These are phyloP conservation scores for Colletotrichum tabaci DNA, from an alignment of 2,329 filamentous ascomycete genomes.

Conservation along the genomic window DNA sequence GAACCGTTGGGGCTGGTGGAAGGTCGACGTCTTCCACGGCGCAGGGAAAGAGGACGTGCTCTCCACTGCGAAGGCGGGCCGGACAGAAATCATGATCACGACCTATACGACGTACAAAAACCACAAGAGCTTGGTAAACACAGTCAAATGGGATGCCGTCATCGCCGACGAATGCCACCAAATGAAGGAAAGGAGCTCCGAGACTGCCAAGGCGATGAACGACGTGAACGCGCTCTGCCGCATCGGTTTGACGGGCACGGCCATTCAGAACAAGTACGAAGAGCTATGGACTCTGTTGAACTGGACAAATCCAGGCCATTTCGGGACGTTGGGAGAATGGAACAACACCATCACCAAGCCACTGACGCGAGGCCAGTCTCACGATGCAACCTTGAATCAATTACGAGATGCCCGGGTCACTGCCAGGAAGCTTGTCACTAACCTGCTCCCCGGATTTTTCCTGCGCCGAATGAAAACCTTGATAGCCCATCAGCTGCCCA, in stretches of 20 bases:
- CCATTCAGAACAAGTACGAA: slow-evolving; percentile 98
- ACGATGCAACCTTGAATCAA: slow-evolving; percentile 88
- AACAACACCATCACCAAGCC: slow-evolving; percentile 83
- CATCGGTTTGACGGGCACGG: slow-evolving; percentile 94
- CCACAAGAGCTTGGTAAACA: slow-evolving; percentile 81
- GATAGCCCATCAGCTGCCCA: slow-evolving; percentile 92
- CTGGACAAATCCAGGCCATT: slow-evolving; percentile 90
- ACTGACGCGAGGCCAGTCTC: slow-evolving; percentile 89
- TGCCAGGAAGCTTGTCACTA: slow-evolving; percentile 86
- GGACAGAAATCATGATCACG: slow-evolving; percentile 92
- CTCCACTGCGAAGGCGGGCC: slow-evolving; percentile 80
- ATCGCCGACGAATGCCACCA: slow-evolving; percentile 95
- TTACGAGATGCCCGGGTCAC: slow-evolving; percentile 86
- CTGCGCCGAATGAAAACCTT: slow-evolving; percentile 92
- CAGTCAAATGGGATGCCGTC: slow-evolving; percentile 92
- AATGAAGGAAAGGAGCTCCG: slow-evolving; percentile 85
- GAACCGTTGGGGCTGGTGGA: slow-evolving; percentile 95
- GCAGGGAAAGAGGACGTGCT: slow-evolving; percentile 77
- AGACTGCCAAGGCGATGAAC: slow-evolving; percentile 88
- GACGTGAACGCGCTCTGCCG: slow-evolving; percentile 92
- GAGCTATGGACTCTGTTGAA: slow-evolving; percentile 97
- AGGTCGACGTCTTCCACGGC: slow-evolving; percentile 86
- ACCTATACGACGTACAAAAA: slow-evolving; percentile 94
- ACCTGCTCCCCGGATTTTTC: slow-evolving; percentile 91
- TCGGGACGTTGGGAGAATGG: slow-evolving; percentile 80